Conservation (phyloP, 2,329 filamentous ascomycete genomes). For the Alternaria ventricosa region DNA sequence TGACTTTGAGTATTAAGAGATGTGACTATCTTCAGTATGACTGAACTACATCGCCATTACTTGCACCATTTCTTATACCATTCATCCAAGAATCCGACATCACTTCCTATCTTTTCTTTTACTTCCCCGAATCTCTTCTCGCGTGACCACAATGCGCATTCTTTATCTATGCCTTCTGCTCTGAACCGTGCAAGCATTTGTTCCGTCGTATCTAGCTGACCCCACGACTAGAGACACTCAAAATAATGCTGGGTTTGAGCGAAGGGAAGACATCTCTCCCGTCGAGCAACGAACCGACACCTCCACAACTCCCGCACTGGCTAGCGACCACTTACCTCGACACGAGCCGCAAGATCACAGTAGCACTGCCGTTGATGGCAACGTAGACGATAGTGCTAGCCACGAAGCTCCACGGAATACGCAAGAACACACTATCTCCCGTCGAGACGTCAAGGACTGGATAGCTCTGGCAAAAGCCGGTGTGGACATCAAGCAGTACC, state of each 20-base stretch:
- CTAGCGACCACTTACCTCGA: background rate
- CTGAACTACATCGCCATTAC: background rate
- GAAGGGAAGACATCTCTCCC: background rate
- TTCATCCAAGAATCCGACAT: too few relatives aligned
- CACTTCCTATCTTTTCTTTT: background rate
- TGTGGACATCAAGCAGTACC: accelerated
- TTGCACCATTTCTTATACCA: too few relatives aligned
- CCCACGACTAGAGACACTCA: accelerated
- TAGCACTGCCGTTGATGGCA: accelerated
- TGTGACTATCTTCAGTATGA: background rate
- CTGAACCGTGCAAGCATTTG: background rate
- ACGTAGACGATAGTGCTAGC: background rate
- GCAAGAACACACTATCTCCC: background rate
- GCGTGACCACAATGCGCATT: background rate
- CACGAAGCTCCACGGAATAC: accelerated
- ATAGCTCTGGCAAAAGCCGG: background rate
- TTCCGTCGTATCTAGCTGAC: background rate
- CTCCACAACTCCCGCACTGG: background rate
- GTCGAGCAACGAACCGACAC: background rate
- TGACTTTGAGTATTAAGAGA: background rate
- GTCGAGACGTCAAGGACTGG: background rate
- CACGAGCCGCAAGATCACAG: background rate
- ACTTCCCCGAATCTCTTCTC: accelerated
- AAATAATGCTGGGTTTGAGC: background rate
- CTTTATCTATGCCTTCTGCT: background rate